A percentile compares a stretch with the other conserved stretches of the same genome.
phyloP scores from a whole-genome alignment of 2,329 filamentous ascomycete species.

The Fusarium praegraminearum region DNA sequence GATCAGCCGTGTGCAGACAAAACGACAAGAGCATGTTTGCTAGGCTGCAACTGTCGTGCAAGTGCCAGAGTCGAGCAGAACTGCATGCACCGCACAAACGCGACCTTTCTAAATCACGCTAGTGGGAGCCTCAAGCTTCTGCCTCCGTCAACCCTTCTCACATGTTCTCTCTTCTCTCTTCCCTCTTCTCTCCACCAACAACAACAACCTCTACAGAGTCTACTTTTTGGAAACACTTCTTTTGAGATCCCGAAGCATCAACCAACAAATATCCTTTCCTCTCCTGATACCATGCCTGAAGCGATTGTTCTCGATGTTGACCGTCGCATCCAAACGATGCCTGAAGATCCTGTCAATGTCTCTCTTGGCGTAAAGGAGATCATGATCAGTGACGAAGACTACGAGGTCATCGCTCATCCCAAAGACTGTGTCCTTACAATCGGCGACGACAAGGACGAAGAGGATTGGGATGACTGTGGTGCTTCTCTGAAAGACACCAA shows the following conservation, averaged over 20 bases:
- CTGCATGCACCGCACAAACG: neutral
- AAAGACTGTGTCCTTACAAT: neutral
- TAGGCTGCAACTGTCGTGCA: neutral
- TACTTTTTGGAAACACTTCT: neutral
- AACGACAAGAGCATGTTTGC: neutral
- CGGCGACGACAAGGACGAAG: neutral
- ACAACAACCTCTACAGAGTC: neutral
- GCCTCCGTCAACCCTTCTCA: neutral
- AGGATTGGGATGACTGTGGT: neutral
- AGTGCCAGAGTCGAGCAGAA: neutral
- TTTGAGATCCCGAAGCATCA: neutral
- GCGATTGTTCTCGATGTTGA: no score
- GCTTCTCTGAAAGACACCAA: neutral
- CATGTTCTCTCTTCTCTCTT: neutral
- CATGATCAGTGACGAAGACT: neutral
- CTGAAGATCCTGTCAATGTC: no score
- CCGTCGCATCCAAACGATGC: fast-evolving
- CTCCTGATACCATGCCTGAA: no score
- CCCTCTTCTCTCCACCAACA: no score
- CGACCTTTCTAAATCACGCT: neutral
- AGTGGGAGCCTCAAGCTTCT: neutral
- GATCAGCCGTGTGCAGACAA: neutral
- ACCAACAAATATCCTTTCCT: no score
- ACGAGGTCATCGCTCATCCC: neutral
- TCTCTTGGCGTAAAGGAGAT: no score